Evolutionary conservation across 129 eudicot species (phyloP), one percentile per base, ranked within the genome.

Genomic region (Pseudognaphalium luteoalbum): DNA sequence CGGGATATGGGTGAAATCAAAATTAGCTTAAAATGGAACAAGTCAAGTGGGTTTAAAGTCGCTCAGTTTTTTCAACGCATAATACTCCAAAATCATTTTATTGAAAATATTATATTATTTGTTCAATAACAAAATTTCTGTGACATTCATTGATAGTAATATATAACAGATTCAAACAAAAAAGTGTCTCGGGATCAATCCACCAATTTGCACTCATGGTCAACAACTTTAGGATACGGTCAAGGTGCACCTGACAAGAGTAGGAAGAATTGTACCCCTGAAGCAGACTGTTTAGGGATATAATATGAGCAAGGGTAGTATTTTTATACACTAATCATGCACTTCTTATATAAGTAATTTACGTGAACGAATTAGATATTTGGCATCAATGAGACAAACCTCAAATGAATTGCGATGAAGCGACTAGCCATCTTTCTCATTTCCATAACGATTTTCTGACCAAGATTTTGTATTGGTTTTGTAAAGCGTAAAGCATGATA

Each of bases 401-500:
- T 94, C 81, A 94, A 89, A 84, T 94, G 98, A 84, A 94, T 87
- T 39, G 97, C 97, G 71, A 94, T 91, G 72, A 83, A 94, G 80
- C 96, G 89, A 71, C 74, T 86, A 52, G 88, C 86, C 97, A 91
- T 94, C 81, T 94, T 85, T 74, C 93, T 82, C 97, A 94, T 91
- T 78, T 85, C 85, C 59, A 69, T 78, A 68, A 94, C 93, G 28
- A 94, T 76, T 66, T 70, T 89, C 84, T 83, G 88, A 51, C 98
- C 97, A 61, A 94, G 81, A 71, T 79, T 81, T 78, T 83, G 85
- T 73, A 94, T 82, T 32, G 98, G 90, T 72, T 88, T 88, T 32
- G 97, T 91, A 72, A 94, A 94, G 62, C 96, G 87, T 73, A 94
- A 86, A 58, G 98, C 98, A 76, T 91, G 91, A 84, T 88, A 90